Percentiles rank a stretch among this genome's conserved stretches.
Evolutionary conservation across 2,329 filamentous ascomycete genomes (phyloP).

Genomic region (Aspergillus japonicus): DNA sequence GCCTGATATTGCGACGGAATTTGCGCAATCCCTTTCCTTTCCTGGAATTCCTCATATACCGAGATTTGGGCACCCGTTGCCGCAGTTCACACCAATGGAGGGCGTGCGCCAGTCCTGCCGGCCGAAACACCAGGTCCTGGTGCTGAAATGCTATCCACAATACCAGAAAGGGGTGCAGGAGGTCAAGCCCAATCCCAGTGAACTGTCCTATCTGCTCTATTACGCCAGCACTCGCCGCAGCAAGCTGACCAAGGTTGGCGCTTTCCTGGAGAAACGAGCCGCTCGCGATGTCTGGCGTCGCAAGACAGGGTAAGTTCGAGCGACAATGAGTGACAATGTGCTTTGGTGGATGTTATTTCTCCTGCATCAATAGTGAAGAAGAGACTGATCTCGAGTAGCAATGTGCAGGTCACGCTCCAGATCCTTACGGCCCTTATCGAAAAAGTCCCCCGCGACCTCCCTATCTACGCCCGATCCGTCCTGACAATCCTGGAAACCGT

Average conservation of each 20-base stretch:
- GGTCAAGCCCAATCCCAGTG: conserved; percentile 92
- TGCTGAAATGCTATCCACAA: conserved; percentile 93
- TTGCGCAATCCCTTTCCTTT: not conserved
- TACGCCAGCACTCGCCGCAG: conserved; percentile 91
- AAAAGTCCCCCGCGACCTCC: conserved; percentile 85
- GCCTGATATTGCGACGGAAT: not conserved
- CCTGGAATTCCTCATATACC: not conserved
- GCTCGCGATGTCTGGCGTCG: conserved; percentile 86
- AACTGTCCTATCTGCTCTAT: conserved; percentile 94
- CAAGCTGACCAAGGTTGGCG: conserved; percentile 94
- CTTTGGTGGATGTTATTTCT: conserved; percentile 12
- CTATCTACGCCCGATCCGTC: conserved; percentile 81
- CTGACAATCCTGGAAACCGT: conserved; percentile 81
- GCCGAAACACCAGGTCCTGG: conserved; percentile 93
- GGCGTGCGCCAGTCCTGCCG: conserved; percentile 64
- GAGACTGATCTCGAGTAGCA: conserved; percentile 52
- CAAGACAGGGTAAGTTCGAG: conserved; percentile 70
- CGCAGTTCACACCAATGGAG: conserved; percentile 46
- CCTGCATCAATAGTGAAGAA: not conserved
- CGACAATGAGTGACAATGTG: not conserved
- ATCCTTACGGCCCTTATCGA: conserved; percentile 90
- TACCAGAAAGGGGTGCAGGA: conserved; percentile 88
- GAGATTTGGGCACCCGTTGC: not conserved
- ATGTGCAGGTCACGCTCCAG: conserved; percentile 91
- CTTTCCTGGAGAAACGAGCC: conserved; percentile 91